A percentile compares a stretch with the other conserved stretches of the same genome.
Conservation (phyloP, 2,329 filamentous ascomycete species). For the Colletotrichum sp. region DNA sequence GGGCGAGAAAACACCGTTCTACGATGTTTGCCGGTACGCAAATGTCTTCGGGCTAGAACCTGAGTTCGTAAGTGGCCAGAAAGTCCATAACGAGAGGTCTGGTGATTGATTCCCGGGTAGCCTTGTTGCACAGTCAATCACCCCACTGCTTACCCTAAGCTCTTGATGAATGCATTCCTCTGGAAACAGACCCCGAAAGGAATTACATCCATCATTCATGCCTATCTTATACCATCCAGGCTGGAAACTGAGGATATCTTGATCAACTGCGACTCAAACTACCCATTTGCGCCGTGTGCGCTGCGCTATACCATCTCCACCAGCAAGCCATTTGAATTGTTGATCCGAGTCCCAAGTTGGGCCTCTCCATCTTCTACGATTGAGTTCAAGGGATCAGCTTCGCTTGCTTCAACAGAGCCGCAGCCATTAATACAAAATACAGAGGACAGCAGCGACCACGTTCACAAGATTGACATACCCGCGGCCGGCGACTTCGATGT, state of each 20-base stretch:
- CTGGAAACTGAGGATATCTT: background rate
- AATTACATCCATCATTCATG: background rate
- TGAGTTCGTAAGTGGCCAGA: constrained; percentile 36
- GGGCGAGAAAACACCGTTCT: constrained; percentile 39
- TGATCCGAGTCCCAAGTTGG: constrained; percentile 28
- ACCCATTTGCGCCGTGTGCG: constrained; percentile 36
- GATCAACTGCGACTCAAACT: constrained; percentile 49
- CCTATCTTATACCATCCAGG: background rate
- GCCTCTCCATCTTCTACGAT: background rate
- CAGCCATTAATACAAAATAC: background rate
- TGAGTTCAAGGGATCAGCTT: background rate
- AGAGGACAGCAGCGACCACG: background rate
- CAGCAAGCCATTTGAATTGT: constrained; percentile 27
- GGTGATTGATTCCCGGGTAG: background rate
- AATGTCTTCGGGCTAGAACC: constrained; percentile 50
- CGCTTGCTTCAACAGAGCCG: background rate
- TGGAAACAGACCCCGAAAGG: background rate
- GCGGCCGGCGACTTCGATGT: constrained; percentile 14
- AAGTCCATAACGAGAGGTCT: background rate
- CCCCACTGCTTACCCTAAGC: constrained; percentile 62
- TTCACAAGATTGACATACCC: background rate
- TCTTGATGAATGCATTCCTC: constrained; percentile 35
- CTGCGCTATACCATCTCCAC: constrained; percentile 29
- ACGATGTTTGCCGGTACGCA: constrained; percentile 32
- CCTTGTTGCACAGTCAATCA: constrained; percentile 66